Evolutionary conservation across 202 grass and related monocot genomes (phyloP), one percentile per base, ranked within the genome.

Genomic region (Miscanthus sacchariflorus): DNA sequence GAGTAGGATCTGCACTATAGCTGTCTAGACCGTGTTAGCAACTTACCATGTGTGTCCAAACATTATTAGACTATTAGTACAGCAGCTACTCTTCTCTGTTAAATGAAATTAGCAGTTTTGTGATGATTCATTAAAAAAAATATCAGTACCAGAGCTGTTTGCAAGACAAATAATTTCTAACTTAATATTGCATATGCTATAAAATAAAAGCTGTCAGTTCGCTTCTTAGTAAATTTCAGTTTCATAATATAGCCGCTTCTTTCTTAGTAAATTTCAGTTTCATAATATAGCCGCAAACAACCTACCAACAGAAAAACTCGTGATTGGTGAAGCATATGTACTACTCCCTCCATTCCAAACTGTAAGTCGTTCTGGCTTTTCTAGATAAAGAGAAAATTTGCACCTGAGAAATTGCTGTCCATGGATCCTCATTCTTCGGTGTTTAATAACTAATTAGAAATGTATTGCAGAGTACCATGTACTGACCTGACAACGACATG

Each of bases 401-500:
- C 54, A 65, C 15, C 12, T 11, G 11, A 77, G 24, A 68, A 44
- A 49, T 24, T 76, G 12, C 58, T 82, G 15, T 54, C 17, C 8
- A 70, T 76, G 28, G 11, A 77, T 49, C 40, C 1, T 78, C 49
- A 85, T 70, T 88, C 38, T 35, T 56, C 9, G 3, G 75, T 5
- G 21, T 74, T 79, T 67, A 84, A 14, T 61, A 65, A 64, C 54
- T 76, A 88, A 64, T 25, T 84, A 18, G 9, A 84, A 71, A 91
- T 52, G 3, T 70, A 84, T 28, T 43, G 25, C 46, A 84, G 45
- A 36, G 66, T 52, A 75, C 52, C 38, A 86, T 74, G 48, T 36
- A 90, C 91, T 83, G 80, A 99, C 97, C 94, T 99, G 94, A 89
- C 94, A 96, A 88, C 87, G 88, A 85, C 97, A 99, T 84, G 78